phyloP scores from a whole-genome alignment of 1,284 basidiomycete genomes.

The Porodaedalea pini region DNA sequence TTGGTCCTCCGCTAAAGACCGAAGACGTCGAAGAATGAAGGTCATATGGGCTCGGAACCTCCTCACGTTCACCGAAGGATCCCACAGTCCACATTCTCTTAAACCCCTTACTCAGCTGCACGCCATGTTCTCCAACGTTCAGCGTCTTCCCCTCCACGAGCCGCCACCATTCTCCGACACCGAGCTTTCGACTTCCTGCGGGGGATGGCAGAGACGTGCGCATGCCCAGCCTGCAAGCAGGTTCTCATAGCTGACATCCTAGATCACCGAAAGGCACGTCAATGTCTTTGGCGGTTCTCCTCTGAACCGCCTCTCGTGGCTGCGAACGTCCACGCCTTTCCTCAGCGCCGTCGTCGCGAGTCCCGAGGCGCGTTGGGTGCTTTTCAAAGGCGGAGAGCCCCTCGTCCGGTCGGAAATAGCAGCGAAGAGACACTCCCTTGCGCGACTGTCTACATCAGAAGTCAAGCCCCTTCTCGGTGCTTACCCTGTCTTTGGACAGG shows the following conservation, averaged over 20 bases:
- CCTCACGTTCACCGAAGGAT: no score
- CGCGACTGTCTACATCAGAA: slow-evolving; percentile 52
- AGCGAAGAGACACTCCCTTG: slow-evolving; percentile 38
- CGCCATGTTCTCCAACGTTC: no score
- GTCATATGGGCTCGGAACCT: no score
- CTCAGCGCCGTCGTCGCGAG: slow-evolving; percentile 65
- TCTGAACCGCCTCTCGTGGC: slow-evolving; percentile 85
- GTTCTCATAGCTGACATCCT: no score
- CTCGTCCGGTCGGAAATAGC: slow-evolving; percentile 41
- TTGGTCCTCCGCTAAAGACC: no score
- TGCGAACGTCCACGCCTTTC: slow-evolving; percentile 67
- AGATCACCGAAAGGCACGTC: slow-evolving; percentile 29
- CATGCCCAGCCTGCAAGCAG: no score
- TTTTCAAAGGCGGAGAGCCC: slow-evolving; percentile 68
- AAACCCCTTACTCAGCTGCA: no score
- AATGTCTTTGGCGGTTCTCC: slow-evolving; percentile 78
- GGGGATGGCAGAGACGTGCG: slow-evolving; percentile 10
- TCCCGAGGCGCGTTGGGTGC: slow-evolving; percentile 63
- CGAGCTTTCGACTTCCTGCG: not conserved
- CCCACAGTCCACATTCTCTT: no score
- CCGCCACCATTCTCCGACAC: slow-evolving; percentile 6
- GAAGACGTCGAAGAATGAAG: no score
- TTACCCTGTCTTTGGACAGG: slow-evolving; percentile 64
- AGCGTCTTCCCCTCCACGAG: no score
- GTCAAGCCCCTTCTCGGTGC: slow-evolving; percentile 44